Conservation (phyloP, 2,329 filamentous ascomycete species). For the Fusarium anguioides region DNA sequence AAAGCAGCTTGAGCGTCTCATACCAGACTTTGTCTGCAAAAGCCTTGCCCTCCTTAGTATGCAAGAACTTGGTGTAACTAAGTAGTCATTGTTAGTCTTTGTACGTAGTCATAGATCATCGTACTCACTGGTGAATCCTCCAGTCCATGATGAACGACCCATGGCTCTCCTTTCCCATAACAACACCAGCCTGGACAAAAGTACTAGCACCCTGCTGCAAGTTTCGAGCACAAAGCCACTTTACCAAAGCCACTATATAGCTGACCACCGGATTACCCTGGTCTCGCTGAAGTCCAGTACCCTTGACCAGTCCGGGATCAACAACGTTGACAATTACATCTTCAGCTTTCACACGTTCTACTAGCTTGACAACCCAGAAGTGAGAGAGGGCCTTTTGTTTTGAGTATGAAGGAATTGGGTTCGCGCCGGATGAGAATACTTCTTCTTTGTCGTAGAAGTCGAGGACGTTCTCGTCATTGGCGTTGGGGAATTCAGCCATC, state of each 20-base stretch:
- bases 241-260: constrained; percentile 4
- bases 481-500: constrained; percentile 40
- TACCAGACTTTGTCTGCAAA: constrained; percentile 54
- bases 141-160: constrained; percentile 42
- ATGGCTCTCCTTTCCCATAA: constrained; percentile 38
- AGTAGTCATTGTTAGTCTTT: constrained; percentile 8
- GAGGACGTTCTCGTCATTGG: constrained; percentile 39
- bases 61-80: constrained; percentile 50
- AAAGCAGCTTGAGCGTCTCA: constrained; percentile 52
- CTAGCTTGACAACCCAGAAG: constrained; percentile 52
- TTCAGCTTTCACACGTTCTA: constrained; percentile 52
- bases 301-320: constrained; percentile 58
- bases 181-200: constrained; percentile 37
- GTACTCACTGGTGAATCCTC: constrained; percentile 41
- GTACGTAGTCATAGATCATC: neutral
- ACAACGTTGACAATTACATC: constrained; percentile 60
- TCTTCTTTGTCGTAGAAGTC: constrained; percentile 47
- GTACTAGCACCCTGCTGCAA: constrained; percentile 34
- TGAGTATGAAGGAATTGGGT: constrained; percentile 38
- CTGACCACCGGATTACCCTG: constrained; percentile 41
- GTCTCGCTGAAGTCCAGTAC: constrained; percentile 54
- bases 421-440: constrained; percentile 30
- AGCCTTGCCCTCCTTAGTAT: constrained; percentile 49
- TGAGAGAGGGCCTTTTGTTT: constrained; percentile 49
- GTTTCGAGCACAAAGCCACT: constrained; percentile 24